Evolutionary conservation across 805 yeast species (phyloP), one percentile per base, ranked within the genome.

Genomic region (Metschnikowia vanudenii): DNA sequence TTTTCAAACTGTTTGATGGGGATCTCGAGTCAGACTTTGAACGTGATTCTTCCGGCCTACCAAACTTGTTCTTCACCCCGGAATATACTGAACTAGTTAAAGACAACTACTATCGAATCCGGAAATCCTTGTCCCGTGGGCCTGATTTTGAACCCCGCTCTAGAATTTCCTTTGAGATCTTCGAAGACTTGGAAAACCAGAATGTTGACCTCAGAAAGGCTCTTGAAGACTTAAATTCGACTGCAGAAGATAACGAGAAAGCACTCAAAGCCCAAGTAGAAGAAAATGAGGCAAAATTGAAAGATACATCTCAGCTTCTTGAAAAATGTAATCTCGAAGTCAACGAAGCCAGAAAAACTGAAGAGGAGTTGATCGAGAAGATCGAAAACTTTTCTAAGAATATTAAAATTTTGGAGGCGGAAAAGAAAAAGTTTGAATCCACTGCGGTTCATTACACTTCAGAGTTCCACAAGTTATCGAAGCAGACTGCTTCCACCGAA

Each of bases 41-140:
- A 3, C 76, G 78, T 51, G 96, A 89, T 60, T 84, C 81, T 2
- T 82, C 96, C 1, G 99, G 99, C 1, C 74, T 92, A 35, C 99
- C 98, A 0, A 80, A 81, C 47, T 85, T 92, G 1, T 89, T 78
- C 57, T 85, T 94, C 59, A 84, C 83, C 47, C 61, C 77, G 0
- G 65, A 74, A 2, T 88, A 88, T 60, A 81, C 87, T 3, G 69
- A 68, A 3, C 67, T 90, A 42, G 68, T 94, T 36, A 82, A 81
- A 51, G 94, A 85, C 2, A 85, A 88, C 56, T 80, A 76, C 51
- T 54, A 65, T 8, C 74, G 97, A 47, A 79, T 94, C 22, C 78
- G 77, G 51, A 76, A 82, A 37, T 84, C 96, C 0, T 66, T 92
- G 30, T 82, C 81, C 30, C 85, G 82, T 51, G 88, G 82, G 56